Evolutionary conservation across 805 yeast genomes (phyloP), one percentile per base, ranked within the genome.

Genomic region (Ogataea minuta): DNA sequence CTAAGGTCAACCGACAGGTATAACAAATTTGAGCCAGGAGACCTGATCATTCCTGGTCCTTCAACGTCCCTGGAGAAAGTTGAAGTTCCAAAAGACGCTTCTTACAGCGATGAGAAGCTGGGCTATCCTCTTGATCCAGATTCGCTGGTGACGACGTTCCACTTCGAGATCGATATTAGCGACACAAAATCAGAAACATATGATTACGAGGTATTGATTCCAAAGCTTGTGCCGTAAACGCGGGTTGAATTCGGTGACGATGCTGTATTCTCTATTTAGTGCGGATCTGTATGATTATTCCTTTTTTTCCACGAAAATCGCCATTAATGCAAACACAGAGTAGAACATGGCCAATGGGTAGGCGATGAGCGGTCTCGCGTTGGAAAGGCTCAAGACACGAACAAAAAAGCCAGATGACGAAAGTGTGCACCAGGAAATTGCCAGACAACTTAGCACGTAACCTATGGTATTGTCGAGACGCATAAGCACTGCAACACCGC

Each of bases 251-350:
- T 38, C 32, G 28, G 9, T 28, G 34, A 21, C 16, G 37, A 31
- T 26, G 29, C 34, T 37, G 46, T 43, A 34, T 38, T 28, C 15
- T 33, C 27, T 30, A 29, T 36, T 28, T 28, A 28, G 27, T 41
- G 34, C 39, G 34, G 23, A 31, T 29, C 17, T 39, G 37, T 31
- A 20, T 16, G 11, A 34, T 37, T 29, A 49, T 27, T 46, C 45
- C 24, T 56, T 54, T 36, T 59, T 61, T 43, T 62, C 67, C 9
- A 54, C 67, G 46, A 93, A 93, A 23, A 93, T 83, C 1, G 96
- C 95, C 95, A 93, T 89, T 50, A 93, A 72, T 23, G 97, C 96
- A 71, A 93, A 93, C 3, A 91, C 90, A 41, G 90, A 79, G 70
- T 93, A 93, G 60, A 91, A 91, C 67, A 93, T 77, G 10, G 84